A percentile compares a stretch with the other conserved stretches of the same genome.
phyloP scores from a whole-genome alignment of 768 basidiomycete genomes.

The Russula emetica region DNA sequence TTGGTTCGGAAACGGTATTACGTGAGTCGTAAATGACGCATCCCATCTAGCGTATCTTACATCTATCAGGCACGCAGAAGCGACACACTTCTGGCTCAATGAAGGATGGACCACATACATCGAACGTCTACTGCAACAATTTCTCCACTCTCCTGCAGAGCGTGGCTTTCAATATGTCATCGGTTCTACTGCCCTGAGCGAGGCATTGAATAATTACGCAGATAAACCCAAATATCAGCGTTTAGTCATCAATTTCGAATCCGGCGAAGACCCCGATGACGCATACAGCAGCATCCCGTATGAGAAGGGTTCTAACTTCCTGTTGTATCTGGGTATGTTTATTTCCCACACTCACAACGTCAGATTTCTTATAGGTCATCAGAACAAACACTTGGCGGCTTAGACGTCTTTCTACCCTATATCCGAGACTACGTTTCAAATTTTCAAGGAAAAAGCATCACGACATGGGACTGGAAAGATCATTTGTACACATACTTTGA shows the following conservation, averaged over 20 bases:
- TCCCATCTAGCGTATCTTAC: background rate
- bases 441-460: constrained; percentile 79
- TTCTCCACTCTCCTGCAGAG: constrained; percentile 66
- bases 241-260: constrained; percentile 69
- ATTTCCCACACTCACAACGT: background rate
- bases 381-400: constrained; percentile 75
- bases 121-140: constrained; percentile 72
- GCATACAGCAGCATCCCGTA: constrained; percentile 76
- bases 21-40: constrained; percentile 39
- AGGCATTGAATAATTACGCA: constrained; percentile 60
- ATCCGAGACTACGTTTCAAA: constrained; percentile 76
- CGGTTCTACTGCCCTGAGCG: constrained; percentile 66
- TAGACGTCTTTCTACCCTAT: constrained; percentile 82
- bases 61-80: constrained; percentile 53
- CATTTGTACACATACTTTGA: constrained; percentile 72
- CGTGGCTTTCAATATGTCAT: constrained; percentile 79
- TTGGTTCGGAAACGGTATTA: constrained; percentile 91
- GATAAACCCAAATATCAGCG: constrained; percentile 70
- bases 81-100: constrained; percentile 84
- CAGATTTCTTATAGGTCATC: background rate
- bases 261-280: constrained; percentile 73
- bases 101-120: constrained; percentile 95
- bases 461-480: constrained; percentile 76
- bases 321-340: constrained; percentile 70
- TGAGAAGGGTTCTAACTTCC: constrained; percentile 85